These are phyloP conservation scores for Trichoderma oligosporum DNA, from an alignment of 2,329 filamentous ascomycete species.

Conservation along the genomic window DNA sequence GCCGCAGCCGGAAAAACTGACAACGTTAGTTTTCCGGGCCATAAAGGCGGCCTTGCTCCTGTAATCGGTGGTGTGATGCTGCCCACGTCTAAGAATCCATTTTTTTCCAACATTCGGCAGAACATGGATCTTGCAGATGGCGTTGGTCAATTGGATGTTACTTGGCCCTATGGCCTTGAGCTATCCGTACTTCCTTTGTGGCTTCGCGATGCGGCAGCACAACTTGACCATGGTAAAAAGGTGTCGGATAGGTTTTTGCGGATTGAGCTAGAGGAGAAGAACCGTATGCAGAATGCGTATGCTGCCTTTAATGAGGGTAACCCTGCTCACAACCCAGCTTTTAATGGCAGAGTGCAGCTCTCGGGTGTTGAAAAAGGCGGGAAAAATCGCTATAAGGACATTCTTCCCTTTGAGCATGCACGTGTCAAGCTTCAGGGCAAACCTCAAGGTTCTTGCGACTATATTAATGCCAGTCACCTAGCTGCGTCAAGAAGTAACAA, in stretches of 20 bases:
- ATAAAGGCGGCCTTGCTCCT: constrained; percentile 50
- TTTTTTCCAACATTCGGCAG: constrained; percentile 94
- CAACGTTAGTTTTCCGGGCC: constrained; percentile 44
- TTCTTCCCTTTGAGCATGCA: constrained; percentile 92
- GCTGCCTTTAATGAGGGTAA: constrained; percentile 45
- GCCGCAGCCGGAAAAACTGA: constrained; percentile 28
- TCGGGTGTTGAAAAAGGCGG: constrained; percentile 90
- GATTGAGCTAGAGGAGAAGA: constrained; percentile 81
- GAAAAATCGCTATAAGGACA: constrained; percentile 98
- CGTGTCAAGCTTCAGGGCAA: constrained; percentile 74
- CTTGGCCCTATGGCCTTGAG: constrained; percentile 44
- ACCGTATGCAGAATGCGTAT: constrained; percentile 82
- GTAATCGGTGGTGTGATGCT: constrained; percentile 88
- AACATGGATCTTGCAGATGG: constrained; percentile 94
- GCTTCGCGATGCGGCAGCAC: constrained; percentile 66
- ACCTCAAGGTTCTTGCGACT: constrained; percentile 71
- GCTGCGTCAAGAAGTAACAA: constrained; percentile 79
- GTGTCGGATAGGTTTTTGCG: constrained; percentile 79
- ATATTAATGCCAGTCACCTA: constrained; percentile 90
- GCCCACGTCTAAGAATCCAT: constrained; percentile 69
- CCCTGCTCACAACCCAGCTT: constrained; percentile 27
- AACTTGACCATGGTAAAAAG: constrained; percentile 68
- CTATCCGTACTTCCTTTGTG: constrained; percentile 64
- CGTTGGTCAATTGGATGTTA: constrained; percentile 73
- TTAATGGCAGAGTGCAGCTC: constrained; percentile 57